phyloP scores from a whole-genome alignment of 345 rosid genomes.

The Boechera divaricarpa region DNA sequence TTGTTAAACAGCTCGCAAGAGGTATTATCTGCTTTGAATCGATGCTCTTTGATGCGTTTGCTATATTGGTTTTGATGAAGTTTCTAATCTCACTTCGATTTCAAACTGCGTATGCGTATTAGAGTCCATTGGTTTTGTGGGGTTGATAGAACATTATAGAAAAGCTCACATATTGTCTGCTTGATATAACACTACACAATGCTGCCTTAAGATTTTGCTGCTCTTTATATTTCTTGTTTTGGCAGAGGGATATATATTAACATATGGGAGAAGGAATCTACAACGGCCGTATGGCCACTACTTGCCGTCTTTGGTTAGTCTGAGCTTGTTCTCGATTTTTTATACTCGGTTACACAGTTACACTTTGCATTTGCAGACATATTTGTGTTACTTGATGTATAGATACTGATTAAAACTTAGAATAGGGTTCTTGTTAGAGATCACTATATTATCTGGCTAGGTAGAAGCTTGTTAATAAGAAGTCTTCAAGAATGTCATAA shows the following conservation, averaged over 20 bases:
- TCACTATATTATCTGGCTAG: slow-evolving; percentile 15
- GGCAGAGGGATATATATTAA: slow-evolving; percentile 49
- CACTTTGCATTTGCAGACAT: background rate
- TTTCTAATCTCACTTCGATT: slow-evolving; percentile 4
- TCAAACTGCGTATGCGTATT: background rate
- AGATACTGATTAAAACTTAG: background rate
- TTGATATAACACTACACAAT: slow-evolving; percentile 7
- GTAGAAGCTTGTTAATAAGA: background rate
- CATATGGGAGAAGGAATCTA: slow-evolving; percentile 27
- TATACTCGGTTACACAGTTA: background rate
- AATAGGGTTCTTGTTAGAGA: slow-evolving; percentile 24
- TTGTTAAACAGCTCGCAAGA: slow-evolving; percentile 54
- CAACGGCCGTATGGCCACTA: slow-evolving; percentile 39
- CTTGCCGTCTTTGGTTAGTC: slow-evolving; percentile 57
- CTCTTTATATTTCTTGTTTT: slow-evolving; percentile 30
- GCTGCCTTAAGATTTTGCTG: slow-evolving; percentile 17
- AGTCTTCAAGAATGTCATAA: slow-evolving; percentile 3
- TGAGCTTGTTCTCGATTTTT: slow-evolving; percentile 12
- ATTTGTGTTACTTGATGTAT: background rate
- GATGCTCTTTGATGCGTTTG: background rate
- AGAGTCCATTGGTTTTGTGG: slow-evolving; percentile 3
- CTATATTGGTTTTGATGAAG: background rate
- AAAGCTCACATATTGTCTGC: slow-evolving; percentile 21
- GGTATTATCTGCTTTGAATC: slow-evolving; percentile 44
- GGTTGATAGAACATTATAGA: background rate